Percentiles rank a stretch among this genome's conserved stretches.
These are phyloP conservation scores for Gentiana macrophylla DNA, from an alignment of 257 asterid genomes.

Conservation along the genomic window DNA sequence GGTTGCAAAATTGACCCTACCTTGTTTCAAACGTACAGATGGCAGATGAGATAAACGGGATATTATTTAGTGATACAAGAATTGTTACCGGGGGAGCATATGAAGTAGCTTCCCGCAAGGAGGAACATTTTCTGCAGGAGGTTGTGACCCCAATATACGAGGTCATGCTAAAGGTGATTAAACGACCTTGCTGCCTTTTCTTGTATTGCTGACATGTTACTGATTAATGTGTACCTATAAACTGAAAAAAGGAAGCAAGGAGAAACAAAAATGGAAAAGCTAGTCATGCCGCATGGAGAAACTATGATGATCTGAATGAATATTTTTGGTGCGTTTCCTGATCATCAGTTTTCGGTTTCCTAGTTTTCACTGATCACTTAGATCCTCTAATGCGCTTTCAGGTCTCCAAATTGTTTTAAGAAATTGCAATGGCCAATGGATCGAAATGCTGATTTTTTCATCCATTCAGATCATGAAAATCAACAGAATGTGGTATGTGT, in stretches of 20 bases:
- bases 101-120: conserved; percentile 42
- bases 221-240: conserved; percentile 18
- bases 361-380: background rate
- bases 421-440: conserved; percentile 84
- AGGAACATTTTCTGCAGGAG: conserved; percentile 70
- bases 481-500: conserved; percentile 30
- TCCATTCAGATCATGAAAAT: conserved; percentile 46
- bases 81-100: conserved; percentile 58
- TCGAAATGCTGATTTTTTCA: conserved; percentile 58
- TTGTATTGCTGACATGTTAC: background rate
- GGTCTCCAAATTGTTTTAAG: conserved; percentile 74
- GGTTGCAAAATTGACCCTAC: background rate
- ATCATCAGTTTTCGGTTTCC: conserved; percentile 11
- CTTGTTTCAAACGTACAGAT: conserved; percentile 36
- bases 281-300: conserved; percentile 96
- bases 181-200: conserved; percentile 3
- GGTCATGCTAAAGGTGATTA: conserved; percentile 66
- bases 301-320: conserved; percentile 91
- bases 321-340: conserved; percentile 73
- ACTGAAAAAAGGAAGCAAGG: conserved; percentile 74
- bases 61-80: conserved; percentile 49
- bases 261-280: conserved; percentile 80
- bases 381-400: conserved; percentile 19
- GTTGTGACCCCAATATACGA: conserved; percentile 84
- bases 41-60: conserved; percentile 72